These are phyloP conservation scores for Elsinoe necatrix DNA, from an alignment of 2,329 filamentous ascomycete genomes.

Conservation along the genomic window DNA sequence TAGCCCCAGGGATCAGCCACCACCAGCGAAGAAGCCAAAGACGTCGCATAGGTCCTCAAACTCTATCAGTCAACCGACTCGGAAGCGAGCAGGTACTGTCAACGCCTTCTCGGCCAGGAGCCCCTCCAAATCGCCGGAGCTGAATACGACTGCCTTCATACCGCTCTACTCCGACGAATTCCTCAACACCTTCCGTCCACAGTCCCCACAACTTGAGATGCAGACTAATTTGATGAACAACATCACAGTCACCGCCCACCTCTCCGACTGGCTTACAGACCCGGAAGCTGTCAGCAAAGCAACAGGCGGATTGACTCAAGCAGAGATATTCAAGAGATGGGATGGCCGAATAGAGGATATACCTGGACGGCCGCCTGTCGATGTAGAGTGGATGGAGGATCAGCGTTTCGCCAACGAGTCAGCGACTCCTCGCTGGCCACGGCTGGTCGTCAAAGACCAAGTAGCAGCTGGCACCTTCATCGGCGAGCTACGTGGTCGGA, in stretches of 20 bases:
- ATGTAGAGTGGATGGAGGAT: constrained; percentile 47
- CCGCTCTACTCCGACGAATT: constrained; percentile 50
- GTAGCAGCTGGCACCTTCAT: constrained; percentile 48
- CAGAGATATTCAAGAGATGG: constrained; percentile 62
- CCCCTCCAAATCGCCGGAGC: constrained; percentile 62
- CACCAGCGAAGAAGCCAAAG: constrained; percentile 70
- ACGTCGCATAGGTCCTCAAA: constrained; percentile 70
- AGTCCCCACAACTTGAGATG: constrained; percentile 38
- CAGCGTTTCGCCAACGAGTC: constrained; percentile 43
- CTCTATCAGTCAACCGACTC: constrained; percentile 60
- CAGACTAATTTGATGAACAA: constrained; percentile 71
- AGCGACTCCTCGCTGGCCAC: constrained; percentile 61
- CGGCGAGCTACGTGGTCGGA: constrained; percentile 60
- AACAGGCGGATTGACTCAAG: constrained; percentile 52
- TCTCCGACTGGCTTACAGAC: constrained; percentile 72
- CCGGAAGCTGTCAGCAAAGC: constrained; percentile 59
- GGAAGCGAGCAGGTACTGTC: constrained; percentile 53
- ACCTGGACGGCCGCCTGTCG: constrained; percentile 43
- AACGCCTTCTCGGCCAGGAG: constrained; percentile 55
- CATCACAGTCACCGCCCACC: constrained; percentile 63
- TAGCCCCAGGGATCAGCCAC: constrained; percentile 46
- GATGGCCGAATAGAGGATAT: constrained; percentile 48
- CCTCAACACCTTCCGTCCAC: constrained; percentile 46
- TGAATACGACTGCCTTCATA: constrained; percentile 37
- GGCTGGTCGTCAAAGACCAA: constrained; percentile 47